Evolutionary conservation across 495 filamentous ascomycete species (phyloP).

Genomic region (Penicillium salamii): DNA sequence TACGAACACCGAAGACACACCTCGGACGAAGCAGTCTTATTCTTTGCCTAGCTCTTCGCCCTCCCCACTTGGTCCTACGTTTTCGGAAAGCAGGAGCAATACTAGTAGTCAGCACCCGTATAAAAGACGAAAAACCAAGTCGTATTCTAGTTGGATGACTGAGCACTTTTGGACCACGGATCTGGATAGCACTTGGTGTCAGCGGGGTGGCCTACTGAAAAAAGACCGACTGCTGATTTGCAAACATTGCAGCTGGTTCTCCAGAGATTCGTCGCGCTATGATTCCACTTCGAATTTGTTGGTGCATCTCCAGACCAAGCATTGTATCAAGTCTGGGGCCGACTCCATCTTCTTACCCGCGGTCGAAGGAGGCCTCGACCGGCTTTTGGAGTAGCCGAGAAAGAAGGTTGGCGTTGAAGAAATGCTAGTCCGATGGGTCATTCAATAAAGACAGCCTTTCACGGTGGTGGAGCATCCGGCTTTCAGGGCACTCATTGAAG

Average conservation of each 20-base stretch:
- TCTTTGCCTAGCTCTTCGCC: conserved; percentile 11
- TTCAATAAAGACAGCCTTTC: conserved; percentile 14
- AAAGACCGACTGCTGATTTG: conserved; percentile 14
- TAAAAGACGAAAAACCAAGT: conserved; percentile 15
- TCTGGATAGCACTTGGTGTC: conserved; percentile 13
- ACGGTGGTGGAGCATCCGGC: conserved; percentile 11
- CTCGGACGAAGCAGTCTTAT: conserved; percentile 10
- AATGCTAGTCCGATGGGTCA: conserved; percentile 8
- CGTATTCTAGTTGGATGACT: conserved; percentile 13
- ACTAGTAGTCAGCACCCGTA: conserved; percentile 10
- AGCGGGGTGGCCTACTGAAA: conserved; percentile 8
- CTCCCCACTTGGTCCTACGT: conserved; percentile 9
- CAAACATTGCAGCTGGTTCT: conserved; percentile 11
- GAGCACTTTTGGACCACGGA: conserved; percentile 14
- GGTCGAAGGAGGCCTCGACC: conserved; percentile 3
- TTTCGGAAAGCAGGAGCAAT: conserved; percentile 11
- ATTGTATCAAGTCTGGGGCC: conserved; percentile 8
- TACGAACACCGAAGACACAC: conserved; percentile 1
- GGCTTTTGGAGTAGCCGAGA: conserved; percentile 5
- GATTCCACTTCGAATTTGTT: conserved; percentile 9
- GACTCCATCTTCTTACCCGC: conserved; percentile 7
- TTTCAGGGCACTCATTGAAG: conserved; percentile 13
- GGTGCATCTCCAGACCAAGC: conserved; percentile 10
- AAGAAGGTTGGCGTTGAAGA: conserved; percentile 10
- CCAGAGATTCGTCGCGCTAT: conserved; percentile 10